phyloP scores from a whole-genome alignment of 495 filamentous ascomycete species.

The Baudoinia panamericana region DNA sequence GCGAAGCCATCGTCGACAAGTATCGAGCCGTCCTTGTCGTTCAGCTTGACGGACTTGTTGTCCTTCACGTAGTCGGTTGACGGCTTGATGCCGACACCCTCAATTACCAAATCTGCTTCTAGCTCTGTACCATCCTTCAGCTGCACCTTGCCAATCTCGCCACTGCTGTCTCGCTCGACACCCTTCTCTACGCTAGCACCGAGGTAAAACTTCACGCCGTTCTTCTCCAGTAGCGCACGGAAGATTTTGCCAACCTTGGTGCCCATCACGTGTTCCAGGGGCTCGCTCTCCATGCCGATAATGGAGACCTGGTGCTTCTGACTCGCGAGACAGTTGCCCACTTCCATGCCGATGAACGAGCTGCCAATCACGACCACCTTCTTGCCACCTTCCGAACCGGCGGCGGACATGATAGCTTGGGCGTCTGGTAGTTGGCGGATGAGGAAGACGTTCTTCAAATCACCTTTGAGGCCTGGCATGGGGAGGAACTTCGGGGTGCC shows the following conservation, averaged over 20 bases:
- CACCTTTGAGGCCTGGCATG: constrained; percentile 65
- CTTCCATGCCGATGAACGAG: constrained; percentile 95
- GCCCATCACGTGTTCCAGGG: constrained; percentile 81
- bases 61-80: constrained; percentile 73
- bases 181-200: constrained; percentile 69
- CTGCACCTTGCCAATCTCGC: constrained; percentile 62
- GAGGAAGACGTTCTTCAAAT: constrained; percentile 72
- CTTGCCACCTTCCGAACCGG: constrained; percentile 67
- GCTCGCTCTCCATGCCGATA: constrained; percentile 80
- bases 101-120: constrained; percentile 76
- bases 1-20: constrained; percentile 63
- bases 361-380: constrained; percentile 85
- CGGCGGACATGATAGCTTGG: constrained; percentile 58
- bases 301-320: constrained; percentile 73
- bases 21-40: constrained; percentile 71
- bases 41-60: constrained; percentile 44
- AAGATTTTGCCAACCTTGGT: constrained; percentile 67
- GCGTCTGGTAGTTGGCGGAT: constrained; percentile 64
- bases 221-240: constrained; percentile 61
- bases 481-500: constrained; percentile 68
- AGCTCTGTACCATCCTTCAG: constrained; percentile 80
- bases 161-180: constrained; percentile 50
- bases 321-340: constrained; percentile 60
- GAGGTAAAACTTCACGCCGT: constrained; percentile 79
- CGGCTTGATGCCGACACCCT: constrained; percentile 79